A percentile compares a stretch with the other conserved stretches of the same genome.
These are phyloP conservation scores for Phytophthora cryptogea DNA, from an alignment of 352 stramenopile genomes.

Conservation along the genomic window DNA sequence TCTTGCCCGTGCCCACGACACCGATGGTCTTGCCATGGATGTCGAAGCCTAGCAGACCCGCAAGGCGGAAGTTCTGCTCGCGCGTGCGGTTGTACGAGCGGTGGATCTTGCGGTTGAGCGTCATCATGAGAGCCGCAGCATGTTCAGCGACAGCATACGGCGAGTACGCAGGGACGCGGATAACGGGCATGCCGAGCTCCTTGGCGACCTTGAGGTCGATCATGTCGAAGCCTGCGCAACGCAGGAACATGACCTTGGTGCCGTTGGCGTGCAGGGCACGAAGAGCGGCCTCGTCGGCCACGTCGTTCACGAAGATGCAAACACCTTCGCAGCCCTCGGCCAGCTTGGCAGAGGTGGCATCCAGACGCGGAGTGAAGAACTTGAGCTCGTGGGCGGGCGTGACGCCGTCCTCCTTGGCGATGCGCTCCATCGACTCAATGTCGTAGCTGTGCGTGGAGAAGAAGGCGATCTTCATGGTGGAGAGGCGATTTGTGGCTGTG, in stretches of 20 bases:
- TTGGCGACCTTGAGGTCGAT: constrained; percentile 44
- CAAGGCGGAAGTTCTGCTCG: too few relatives aligned
- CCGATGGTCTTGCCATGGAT: too few relatives aligned
- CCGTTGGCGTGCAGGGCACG: constrained; percentile 42
- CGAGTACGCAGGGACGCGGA: too few relatives aligned
- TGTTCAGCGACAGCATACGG: too few relatives aligned
- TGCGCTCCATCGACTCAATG: too few relatives aligned
- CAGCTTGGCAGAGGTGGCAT: constrained; percentile 43
- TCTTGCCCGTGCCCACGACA: constrained; percentile 49
- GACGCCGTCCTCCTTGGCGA: constrained; percentile 41
- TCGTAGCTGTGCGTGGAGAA: constrained; percentile 38
- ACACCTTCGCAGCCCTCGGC: constrained; percentile 52
- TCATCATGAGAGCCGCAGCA: constrained; percentile 51
- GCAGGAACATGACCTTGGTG: constrained; percentile 63
- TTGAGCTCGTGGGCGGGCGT: constrained; percentile 45
- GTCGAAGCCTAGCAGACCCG: too few relatives aligned
- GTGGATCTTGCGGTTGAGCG: constrained; percentile 71
- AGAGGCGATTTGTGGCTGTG: constrained; percentile 4
- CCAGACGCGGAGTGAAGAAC: constrained; percentile 58
- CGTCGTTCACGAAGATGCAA: constrained; percentile 61
- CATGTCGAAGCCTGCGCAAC: constrained; percentile 74
- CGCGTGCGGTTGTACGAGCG: constrained; percentile 58
- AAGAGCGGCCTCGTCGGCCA: constrained; percentile 31
- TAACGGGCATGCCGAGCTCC: too few relatives aligned
- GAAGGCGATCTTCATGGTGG: constrained; percentile 44